Percentiles rank a stretch among this genome's conserved stretches.
phyloP scores from a whole-genome alignment of 2,329 filamentous ascomycete genomes.

The Talaromyces sp. region DNA sequence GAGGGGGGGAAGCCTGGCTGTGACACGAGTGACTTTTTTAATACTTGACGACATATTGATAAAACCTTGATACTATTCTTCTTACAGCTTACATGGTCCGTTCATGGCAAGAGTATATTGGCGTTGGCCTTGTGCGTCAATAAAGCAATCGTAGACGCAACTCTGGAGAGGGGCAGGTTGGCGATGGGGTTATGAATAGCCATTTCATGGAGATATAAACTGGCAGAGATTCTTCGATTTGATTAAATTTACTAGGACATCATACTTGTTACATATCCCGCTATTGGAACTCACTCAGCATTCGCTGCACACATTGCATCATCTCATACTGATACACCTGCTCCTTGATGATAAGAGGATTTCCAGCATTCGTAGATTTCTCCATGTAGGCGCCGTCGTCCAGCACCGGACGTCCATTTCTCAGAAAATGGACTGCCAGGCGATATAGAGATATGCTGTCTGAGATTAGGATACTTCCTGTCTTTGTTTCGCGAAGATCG shows the following conservation, averaged over 20 bases:
- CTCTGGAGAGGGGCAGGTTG: background rate
- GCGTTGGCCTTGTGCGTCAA: background rate
- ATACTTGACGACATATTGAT: too few relatives aligned
- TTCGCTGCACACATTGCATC: background rate
- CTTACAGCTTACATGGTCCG: background rate
- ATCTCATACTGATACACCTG: constrained; percentile 4
- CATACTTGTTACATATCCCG: background rate
- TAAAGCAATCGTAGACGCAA: background rate
- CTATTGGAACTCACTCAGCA: background rate
- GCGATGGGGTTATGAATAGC: background rate
- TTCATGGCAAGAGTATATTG: background rate
- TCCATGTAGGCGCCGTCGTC: background rate
- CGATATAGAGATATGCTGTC: constrained; percentile 1
- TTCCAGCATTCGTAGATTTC: constrained; percentile 3
- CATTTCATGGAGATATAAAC: background rate
- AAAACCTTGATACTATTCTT: background rate
- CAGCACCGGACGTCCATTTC: constrained; percentile 3
- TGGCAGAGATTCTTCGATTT: background rate
- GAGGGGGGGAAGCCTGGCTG: background rate
- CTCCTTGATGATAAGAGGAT: constrained; percentile 8
- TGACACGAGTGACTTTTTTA: background rate
- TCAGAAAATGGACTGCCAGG: background rate
- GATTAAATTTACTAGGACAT: background rate
- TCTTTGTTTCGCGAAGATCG: background rate
- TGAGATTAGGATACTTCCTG: background rate